A percentile compares a stretch with the other conserved stretches of the same genome.
phyloP scores from a whole-genome alignment of 441 rosid genomes.

The Gossypium davidsonii region DNA sequence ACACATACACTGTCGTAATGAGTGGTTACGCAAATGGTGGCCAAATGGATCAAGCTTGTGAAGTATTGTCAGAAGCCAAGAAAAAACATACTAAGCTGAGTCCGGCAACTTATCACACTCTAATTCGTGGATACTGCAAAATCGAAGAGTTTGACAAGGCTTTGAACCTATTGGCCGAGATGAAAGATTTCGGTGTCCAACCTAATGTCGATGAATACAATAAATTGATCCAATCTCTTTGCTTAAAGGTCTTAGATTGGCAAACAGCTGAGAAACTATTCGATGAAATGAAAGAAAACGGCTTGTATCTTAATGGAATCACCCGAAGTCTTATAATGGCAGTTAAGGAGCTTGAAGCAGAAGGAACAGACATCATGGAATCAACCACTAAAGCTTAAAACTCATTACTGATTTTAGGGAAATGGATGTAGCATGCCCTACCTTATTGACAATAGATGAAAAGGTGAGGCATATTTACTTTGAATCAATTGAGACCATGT shows the following conservation, averaged over 20 bases:
- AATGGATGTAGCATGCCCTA: neutral
- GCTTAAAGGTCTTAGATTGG: constrained; percentile 76
- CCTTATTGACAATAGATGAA: neutral
- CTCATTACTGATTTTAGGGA: neutral
- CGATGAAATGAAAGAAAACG: constrained; percentile 59
- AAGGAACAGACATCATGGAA: constrained; percentile 25
- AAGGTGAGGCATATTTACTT: neutral
- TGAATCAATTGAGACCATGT: neutral
- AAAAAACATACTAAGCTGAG: constrained; percentile 57
- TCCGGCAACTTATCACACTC: constrained; percentile 68
- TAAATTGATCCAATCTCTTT: constrained; percentile 73
- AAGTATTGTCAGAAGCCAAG: constrained; percentile 59
- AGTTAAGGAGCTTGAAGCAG: constrained; percentile 68
- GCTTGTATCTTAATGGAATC: constrained; percentile 63
- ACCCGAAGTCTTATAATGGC: constrained; percentile 63
- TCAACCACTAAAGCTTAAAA: neutral
- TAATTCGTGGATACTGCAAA: constrained; percentile 78
- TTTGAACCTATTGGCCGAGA: constrained; percentile 54
- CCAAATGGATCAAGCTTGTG: constrained; percentile 58
- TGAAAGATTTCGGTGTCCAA: constrained; percentile 57
- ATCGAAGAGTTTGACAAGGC: constrained; percentile 71
- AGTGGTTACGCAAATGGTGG: constrained; percentile 73
- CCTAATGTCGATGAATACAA: constrained; percentile 68
- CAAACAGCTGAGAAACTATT: constrained; percentile 58
- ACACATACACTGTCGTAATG: constrained; percentile 64